Base-by-base conservation (phyloP, 148 eudicot species). In the Polygonum aviculare region DNA sequence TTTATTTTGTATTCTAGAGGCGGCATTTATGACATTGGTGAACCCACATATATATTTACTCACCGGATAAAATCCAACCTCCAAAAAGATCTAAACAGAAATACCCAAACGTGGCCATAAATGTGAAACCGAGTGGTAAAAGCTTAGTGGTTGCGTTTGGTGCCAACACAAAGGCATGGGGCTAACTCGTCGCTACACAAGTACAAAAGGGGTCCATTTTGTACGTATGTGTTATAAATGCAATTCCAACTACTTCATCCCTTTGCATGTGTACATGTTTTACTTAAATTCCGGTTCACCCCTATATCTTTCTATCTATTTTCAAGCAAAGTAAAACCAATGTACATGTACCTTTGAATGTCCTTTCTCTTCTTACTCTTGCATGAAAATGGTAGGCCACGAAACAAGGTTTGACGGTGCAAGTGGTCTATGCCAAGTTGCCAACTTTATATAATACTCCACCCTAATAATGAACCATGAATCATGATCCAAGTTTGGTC, bases 151-250 rank as follows among this genome's bases (percentile, higher is more conserved):
- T 63, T 63, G 40, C 39, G 70, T 63, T 63, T 63, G 70, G 70
- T 63, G 70, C 70, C 70, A 63, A 63, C 70, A 63, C 70, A 0
- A 63, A 33, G 70, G 70, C 16, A 63, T 63, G 70, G 70, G 70
- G 12, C 6, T 33, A 1, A n/a, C 39, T 33, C 31, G 39, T 12
- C 15, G 70, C 18, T 26, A 35, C 1, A 11, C 70, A 63, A 63
- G 70, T 63, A 63, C 70, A 63, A 11, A 12, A 7, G 2, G 31
- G 65, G 65, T 33, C 65, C 65, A 57, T 57, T 0, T 0, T 57
- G 70, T 63, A 63, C 70, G 40, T 63, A 63, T 33, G 40, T 31
- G 6, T 63, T 63, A 63, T 63, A 10, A 63, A 63, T 63, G 70
- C 70, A 33, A 33, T 26, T 15, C 14, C 70, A 63, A 63, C 70